phyloP scores from a whole-genome alignment of 352 stramenopile genomes.

The Pythium volutum region DNA sequence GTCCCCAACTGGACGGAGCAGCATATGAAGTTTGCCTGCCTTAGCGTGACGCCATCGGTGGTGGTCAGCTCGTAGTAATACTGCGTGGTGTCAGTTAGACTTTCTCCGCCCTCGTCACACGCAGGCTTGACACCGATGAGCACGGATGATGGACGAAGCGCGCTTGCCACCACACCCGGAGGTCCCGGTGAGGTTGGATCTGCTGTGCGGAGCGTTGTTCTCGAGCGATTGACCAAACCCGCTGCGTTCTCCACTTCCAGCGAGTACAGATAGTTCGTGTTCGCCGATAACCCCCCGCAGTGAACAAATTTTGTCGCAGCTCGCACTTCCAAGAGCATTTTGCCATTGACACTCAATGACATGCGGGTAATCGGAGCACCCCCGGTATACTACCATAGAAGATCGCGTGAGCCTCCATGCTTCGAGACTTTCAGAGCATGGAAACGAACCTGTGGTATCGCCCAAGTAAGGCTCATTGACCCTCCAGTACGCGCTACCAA shows the following conservation, averaged over 20 bases:
- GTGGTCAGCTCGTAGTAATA: slow-evolving; percentile 24
- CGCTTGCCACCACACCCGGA: slow-evolving; percentile 17
- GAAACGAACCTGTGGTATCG: slow-evolving; percentile 30
- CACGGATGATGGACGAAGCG: slow-evolving; percentile 12
- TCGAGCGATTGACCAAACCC: slow-evolving; percentile 27
- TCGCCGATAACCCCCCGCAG: slow-evolving; percentile 26
- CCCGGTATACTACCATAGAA: slow-evolving; percentile 34
- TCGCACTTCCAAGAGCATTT: slow-evolving; percentile 25
- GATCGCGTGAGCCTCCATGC: not conserved
- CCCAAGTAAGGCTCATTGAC: slow-evolving; percentile 34
- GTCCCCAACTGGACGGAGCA: slow-evolving; percentile 16
- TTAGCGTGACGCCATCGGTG: not conserved
- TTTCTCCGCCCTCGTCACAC: slow-evolving; percentile 36
- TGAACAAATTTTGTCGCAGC: slow-evolving; percentile 30
- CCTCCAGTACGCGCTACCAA: slow-evolving; percentile 27
- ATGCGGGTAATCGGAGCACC: slow-evolving; percentile 34
- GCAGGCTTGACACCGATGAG: slow-evolving; percentile 21
- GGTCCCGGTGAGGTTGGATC: slow-evolving; percentile 7
- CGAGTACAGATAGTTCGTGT: slow-evolving; percentile 34
- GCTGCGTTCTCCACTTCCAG: slow-evolving; percentile 46
- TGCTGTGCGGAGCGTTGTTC: slow-evolving; percentile 28
- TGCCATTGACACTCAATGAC: slow-evolving; percentile 33
- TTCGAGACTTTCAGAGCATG: not conserved
- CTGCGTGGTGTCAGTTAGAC: not conserved
- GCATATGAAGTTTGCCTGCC: slow-evolving; percentile 15